Conservation (phyloP, 768 basidiomycete species). For the Lactarius tabidus region DNA sequence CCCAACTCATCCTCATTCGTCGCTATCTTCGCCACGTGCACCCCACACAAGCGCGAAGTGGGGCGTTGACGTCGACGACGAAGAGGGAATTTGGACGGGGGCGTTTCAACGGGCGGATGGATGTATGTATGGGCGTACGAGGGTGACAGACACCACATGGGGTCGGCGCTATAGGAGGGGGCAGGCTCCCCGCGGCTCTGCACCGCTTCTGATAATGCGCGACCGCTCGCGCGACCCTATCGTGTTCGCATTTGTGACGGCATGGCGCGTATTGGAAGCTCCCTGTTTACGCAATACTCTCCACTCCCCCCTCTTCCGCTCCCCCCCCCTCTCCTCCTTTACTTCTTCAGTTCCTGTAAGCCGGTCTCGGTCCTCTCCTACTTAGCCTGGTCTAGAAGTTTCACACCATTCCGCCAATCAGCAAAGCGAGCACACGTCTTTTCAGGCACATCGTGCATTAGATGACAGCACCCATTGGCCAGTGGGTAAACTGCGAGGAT, state of each 20-base stretch:
- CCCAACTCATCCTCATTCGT: neutral
- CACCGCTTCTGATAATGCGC: neutral
- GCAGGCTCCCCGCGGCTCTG: neutral
- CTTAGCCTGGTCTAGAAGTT: conserved; percentile 11
- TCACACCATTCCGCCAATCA: neutral
- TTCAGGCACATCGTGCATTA: neutral
- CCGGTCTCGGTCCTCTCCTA: neutral
- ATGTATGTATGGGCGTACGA: neutral
- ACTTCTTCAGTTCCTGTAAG: neutral
- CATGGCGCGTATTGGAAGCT: conserved; percentile 7
- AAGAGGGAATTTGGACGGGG: neutral
- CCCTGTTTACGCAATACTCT: neutral
- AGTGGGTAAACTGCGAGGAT: neutral
- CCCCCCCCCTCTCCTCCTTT: neutral
- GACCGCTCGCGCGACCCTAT: neutral
- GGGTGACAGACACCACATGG: neutral
- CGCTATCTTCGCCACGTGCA: neutral
- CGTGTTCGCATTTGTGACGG: conserved; percentile 2
- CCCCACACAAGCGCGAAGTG: neutral
- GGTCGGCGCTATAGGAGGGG: neutral
- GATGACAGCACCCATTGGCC: neutral
- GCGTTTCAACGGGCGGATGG: neutral
- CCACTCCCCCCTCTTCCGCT: neutral
- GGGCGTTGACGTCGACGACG: neutral
- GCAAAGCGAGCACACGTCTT: conserved; percentile 1